Evolutionary conservation across 2,329 filamentous ascomycete species (phyloP).

Genomic region (Parastagonospora avenae): DNA sequence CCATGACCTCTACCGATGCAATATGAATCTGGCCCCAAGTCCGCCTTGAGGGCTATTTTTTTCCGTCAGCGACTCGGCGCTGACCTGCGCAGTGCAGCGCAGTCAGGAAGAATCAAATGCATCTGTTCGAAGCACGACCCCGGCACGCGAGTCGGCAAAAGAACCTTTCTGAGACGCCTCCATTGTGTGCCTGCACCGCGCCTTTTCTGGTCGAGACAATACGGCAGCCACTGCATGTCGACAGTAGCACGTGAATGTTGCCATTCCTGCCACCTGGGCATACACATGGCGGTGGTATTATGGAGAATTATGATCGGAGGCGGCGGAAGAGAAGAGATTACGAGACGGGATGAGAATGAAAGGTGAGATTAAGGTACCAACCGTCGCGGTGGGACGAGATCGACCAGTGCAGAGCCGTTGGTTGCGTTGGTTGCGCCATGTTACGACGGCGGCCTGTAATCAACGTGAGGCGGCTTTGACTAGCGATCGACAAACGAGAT

Average conservation of each 20-base stretch:
- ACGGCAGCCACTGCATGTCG: constrained; percentile 8
- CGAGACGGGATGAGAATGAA: background rate
- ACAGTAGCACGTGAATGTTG: background rate
- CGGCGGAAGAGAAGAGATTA: background rate
- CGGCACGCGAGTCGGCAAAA: constrained; percentile 22
- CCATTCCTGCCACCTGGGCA: background rate
- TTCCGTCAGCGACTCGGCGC: constrained; percentile 12
- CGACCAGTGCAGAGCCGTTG: constrained; percentile 1
- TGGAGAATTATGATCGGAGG: background rate
- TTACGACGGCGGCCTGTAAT: constrained; percentile 11
- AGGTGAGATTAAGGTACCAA: constrained; percentile 8
- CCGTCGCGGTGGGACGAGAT: constrained; percentile 4
- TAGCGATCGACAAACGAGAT: constrained; percentile 13
- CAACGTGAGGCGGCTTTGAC: constrained; percentile 14
- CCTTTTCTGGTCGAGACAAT: constrained; percentile 12
- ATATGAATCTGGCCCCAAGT: background rate
- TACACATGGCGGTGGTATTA: background rate
- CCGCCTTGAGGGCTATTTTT: constrained; percentile 5
- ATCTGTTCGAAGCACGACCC: constrained; percentile 22
- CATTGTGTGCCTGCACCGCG: constrained; percentile 19
- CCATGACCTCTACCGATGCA: no score
- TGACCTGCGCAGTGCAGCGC: constrained; percentile 8
- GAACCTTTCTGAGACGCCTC: constrained; percentile 19
- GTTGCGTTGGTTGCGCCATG: constrained; percentile 4
- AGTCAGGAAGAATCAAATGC: constrained; percentile 16